Base-by-base conservation (phyloP, 2,329 filamentous ascomycete species). In the Phoma sp. region DNA sequence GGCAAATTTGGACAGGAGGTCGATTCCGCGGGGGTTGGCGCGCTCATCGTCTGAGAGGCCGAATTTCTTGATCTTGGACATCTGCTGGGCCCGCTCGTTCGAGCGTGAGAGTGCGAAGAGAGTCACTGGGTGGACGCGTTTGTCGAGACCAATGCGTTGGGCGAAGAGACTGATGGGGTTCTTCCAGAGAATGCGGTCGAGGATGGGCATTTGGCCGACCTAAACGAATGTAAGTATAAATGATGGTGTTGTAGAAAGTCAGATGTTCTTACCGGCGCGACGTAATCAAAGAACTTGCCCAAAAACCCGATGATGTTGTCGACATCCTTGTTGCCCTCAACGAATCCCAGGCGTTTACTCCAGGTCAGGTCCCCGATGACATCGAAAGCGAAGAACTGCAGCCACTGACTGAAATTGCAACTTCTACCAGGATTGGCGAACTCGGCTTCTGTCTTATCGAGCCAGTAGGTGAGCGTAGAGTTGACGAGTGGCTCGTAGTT, bases 321-420 rank as follows among this genome's bases (percentile, higher is more conserved):
- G 11, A 93, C 85, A 58, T 93, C 90, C 67, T 87, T 81, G 43
- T 91, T 87, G 67, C 84, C 82, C 72, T 93, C 89, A 2, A 93
- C 76, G 60, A 93, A 93, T 0, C 90, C 90, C 53, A 92, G 83
- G 0, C 88, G 81, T 70, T 90, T 90, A 70, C 85, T 87, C 75
- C 90, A 92, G 0, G 89, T 92, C 65, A 92, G 84, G 57, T 90
- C 87, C 5, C 89, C 89, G 57, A 92, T 92, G 12, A 92, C 89
- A 67, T 93, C 90, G 65, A 93, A 93, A 0, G 90, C 90, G 62
- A 90, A 92, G 69, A 87, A 92, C 66, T 93, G 90, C 52, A 93
- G 76, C 90, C 90, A 92, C 52, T 81, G 78, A 1, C 85, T 84
- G 50, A 91, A 88, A 66, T 90, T 84, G 65, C 87, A 90, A 20